phyloP scores from a whole-genome alignment of 179 eudicot species.

The Silene noctiflora region DNA sequence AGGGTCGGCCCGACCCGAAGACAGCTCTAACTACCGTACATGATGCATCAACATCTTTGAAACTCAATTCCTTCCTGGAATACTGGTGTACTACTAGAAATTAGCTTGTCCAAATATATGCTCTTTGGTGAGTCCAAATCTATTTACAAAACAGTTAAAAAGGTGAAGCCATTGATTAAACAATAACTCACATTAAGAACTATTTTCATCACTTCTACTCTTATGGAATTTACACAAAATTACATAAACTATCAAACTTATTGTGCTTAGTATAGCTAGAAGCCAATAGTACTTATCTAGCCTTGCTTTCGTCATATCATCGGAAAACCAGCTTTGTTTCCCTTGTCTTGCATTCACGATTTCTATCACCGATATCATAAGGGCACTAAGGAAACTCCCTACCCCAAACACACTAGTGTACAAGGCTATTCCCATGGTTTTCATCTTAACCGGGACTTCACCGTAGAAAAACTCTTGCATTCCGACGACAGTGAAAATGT shows the following conservation, averaged over 20 bases:
- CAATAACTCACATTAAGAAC: slow-evolving; percentile 11
- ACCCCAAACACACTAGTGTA: slow-evolving; percentile 92
- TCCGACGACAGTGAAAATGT: slow-evolving; percentile 91
- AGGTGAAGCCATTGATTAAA: background rate
- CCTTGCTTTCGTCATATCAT: slow-evolving; percentile 74
- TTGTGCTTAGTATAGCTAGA: slow-evolving; percentile 48
- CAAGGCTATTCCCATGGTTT: slow-evolving; percentile 82
- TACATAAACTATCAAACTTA: slow-evolving; percentile 55
- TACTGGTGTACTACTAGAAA: too few relatives aligned
- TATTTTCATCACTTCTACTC: slow-evolving; percentile 35
- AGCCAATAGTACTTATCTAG: slow-evolving; percentile 91
- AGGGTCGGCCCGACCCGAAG: too few relatives aligned
- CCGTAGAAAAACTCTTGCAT: slow-evolving; percentile 96
- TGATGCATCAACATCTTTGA: too few relatives aligned
- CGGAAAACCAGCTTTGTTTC: slow-evolving; percentile 68
- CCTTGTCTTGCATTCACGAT: slow-evolving; percentile 37
- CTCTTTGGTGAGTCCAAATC: too few relatives aligned
- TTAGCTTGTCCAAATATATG: too few relatives aligned
- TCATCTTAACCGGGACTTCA: slow-evolving; percentile 75
- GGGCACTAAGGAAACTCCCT: slow-evolving; percentile 77
- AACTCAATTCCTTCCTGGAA: too few relatives aligned
- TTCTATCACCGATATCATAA: slow-evolving; percentile 59
- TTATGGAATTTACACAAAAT: slow-evolving; percentile 51
- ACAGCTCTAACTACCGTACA: too few relatives aligned
- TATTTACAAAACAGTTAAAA: background rate